Evolutionary conservation across 108 stramenopile genomes (phyloP), one percentile per base, ranked within the genome.

Genomic region (Skeletonema potamos): DNA sequence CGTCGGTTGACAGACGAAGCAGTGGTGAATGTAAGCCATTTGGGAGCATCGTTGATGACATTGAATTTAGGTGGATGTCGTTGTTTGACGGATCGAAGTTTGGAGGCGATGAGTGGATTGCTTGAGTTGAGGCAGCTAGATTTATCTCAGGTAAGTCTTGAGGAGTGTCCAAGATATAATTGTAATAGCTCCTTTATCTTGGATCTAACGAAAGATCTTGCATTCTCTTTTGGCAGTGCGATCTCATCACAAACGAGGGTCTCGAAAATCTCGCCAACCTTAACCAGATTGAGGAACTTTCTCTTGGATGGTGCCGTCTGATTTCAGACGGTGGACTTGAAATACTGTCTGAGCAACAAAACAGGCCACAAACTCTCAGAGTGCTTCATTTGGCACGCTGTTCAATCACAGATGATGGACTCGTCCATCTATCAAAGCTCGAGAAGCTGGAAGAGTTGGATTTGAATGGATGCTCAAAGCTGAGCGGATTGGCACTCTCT

Each of bases 1-100:
- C 86, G 93, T 36, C 72, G 93, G 3, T 58, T 94, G 54, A 88
- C 83, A 3, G 93, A 94, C 51, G 89, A 90, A 67, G 93, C 91
- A 9, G 77, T 94, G 26, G 73, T 90, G 27, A 89, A 89, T 54
- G 81, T 94, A 39, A 88, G 88, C 15, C 86, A 90, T 79, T 72
- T 91, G 58, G 59, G 51, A 11, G 44, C 44, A 28, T 81, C 72
- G 17, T 26, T 94, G 54, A 64, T 76, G 43, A 51, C 86, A 0
- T 58, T 94, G 41, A 81, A 80, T 26, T 54, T 94, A 37, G 86
- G 89, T 68, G 93, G 93, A 58, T 92, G 93, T 66, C 86, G 93
- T 3, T 92, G 91, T 65, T 64, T 94, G 59, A 94, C 91, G 4
- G 93, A 92, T 71, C 73, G 81, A 13, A 82, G 85, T 34, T 61